Base-by-base conservation (phyloP, 495 filamentous ascomycete genomes). In the Penicillium atrosanguineum region DNA sequence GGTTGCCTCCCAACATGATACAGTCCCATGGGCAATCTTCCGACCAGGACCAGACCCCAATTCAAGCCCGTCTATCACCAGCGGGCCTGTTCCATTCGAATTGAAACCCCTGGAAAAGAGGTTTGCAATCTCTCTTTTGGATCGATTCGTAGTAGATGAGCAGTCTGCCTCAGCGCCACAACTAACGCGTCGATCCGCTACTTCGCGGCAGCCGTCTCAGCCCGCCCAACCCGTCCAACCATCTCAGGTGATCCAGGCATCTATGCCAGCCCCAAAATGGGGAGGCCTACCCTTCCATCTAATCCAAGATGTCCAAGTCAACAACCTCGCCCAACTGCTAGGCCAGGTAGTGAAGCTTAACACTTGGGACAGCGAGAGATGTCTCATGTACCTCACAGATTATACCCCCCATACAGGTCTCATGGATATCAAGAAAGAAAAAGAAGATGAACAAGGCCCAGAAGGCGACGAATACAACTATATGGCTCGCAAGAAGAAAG, bases 301-400 rank as follows among this genome's bases (percentile, higher is more conserved):
- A 1, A 73, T 97, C 46, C 78, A 86, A 55, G 84, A 91, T 64
- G 67, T 90, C 15, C 52, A 77, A 39, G 65, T 76, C 7, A 52
- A 72, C 26, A 72, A 59, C 2, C 90, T 85, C 63, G 83, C 80
- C 63, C 85, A 96, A 67, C 56, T 95, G 7, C 67, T 91, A 16
- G 90, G 83, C n/a, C 79, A 92, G 63, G 83, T 96, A 4, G 76
- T 90, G 41, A 89, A 83, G 56, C 77, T 83, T 0, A 86, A 82
- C 43, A 78, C 71, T 31, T 70, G 68, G 44, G 64, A 69, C 28
- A 68, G 65, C 25, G 74, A 75, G 16, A 79, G 67, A 48, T 64
- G 79, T 18, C 82, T 86, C 1, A 40, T 98, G 0, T 91, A 92
- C 67, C 64, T 96, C 16, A 91, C 89, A 0, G 94, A 98, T 66